Base-by-base conservation (phyloP, 2,329 filamentous ascomycete species). In the Rhynchosporium agropyri region DNA sequence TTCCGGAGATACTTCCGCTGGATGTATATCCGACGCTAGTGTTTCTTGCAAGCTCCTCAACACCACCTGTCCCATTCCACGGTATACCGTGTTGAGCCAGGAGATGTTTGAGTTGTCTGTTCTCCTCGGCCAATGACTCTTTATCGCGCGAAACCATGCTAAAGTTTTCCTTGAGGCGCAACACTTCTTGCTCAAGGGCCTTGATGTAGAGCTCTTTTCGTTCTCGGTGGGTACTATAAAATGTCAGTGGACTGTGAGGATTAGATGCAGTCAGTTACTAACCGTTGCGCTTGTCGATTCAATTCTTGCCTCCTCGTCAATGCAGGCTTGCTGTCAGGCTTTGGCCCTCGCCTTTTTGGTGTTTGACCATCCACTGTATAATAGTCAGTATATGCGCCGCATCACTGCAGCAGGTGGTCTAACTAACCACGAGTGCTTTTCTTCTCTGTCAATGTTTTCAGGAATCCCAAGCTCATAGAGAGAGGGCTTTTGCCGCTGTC, bases 171-270 rank as follows among this genome's bases (percentile, higher is more conserved):
- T 96, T 95, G 49, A 98, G 81, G 55, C 92, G 88, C 26, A 96
- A 82, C 4, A 98, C 90, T 77, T 98, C 92, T 73, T 94, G 89
- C 77, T 99, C 95, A 15, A 98, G 84, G 10, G 90, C 87, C 76
- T 96, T 96, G 80, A 97, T 96, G 76, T 98, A 98, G 71, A 92
- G 84, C 77, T 98, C 95, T 76, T 98, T 98, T 69, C 95, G 87
- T 78, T 98, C 95, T 61, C 95, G 92, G 77, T 99, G 95, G 20
- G 95, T 98, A 74, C 95, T 97, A 74, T 20, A 31, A 48, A n/a
- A 29, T 43, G 59, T 72, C 53, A 72, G 65, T 20, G 4, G 4
- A 42, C 15, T 12, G 33, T 1, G 10, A 31, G 26, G 13, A 29
- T 38, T 13, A 9, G 2, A 1, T 36, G 33, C 40, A 20, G 6